Conservation (phyloP, 2,329 filamentous ascomycete genomes). For the Lasiodiplodia hormozganensis region DNA sequence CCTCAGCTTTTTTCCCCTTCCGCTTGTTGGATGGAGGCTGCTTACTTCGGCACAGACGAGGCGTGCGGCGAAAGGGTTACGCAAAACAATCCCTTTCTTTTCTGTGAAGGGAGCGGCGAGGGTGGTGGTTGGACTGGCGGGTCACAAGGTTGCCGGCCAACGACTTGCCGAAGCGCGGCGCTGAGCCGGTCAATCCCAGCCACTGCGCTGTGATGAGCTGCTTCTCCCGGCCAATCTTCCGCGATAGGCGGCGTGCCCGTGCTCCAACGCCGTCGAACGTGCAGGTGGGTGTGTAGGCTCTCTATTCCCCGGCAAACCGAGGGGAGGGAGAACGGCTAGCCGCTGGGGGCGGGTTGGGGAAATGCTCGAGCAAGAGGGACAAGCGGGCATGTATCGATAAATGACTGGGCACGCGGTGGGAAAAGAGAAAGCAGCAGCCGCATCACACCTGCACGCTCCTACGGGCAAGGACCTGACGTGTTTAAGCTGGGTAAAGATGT, state of each 20-base stretch:
- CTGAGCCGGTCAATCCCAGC: conserved; percentile 7
- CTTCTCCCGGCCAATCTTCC: conserved; percentile 24
- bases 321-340: neutral
- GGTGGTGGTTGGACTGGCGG: conserved; percentile 21
- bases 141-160: conserved; percentile 21
- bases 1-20: conserved; percentile 6
- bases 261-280: conserved; percentile 19
- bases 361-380: neutral
- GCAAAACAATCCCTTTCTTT: conserved; percentile 18
- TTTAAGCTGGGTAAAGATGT: conserved; percentile 16
- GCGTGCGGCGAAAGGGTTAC: neutral
- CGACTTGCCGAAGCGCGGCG: neutral
- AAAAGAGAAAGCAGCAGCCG: neutral
- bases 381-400: neutral
- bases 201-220: conserved; percentile 10
- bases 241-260: conserved; percentile 19
- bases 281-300: conserved; percentile 6
- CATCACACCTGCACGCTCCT: neutral
- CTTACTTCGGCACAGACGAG: conserved; percentile 13
- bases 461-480: neutral
- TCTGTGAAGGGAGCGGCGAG: conserved; percentile 2
- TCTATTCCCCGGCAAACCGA: neutral
- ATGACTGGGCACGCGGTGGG: neutral
- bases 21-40: neutral
- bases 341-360: neutral